Percentiles rank a stretch among this genome's conserved stretches.
Evolutionary conservation across 345 rosid species (phyloP).

Genomic region (Rhizophora apiculata): DNA sequence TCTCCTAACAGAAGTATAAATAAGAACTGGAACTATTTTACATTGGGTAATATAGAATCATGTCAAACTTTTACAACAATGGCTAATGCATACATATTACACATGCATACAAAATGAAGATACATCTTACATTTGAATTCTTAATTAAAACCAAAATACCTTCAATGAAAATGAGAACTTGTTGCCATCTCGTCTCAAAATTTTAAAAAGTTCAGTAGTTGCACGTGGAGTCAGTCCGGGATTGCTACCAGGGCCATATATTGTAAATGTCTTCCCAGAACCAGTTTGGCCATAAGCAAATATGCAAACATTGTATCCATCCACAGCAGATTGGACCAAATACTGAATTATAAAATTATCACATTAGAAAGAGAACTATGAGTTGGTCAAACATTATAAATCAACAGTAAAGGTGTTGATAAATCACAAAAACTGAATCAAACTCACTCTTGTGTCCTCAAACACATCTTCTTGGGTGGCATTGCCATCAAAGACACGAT

Average conservation of each 20-base stretch:
- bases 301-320: conserved; percentile 93
- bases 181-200: conserved; percentile 67
- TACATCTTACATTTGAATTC: background rate
- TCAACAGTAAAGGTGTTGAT: background rate
- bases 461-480: conserved; percentile 80
- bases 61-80: too few species aligned
- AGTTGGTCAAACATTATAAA: background rate
- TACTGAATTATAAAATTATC: conserved; percentile 40
- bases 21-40: too few species aligned
- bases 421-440: conserved; percentile 6
- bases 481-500: conserved; percentile 79
- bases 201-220: conserved; percentile 77
- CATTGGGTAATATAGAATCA: too few species aligned
- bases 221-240: conserved; percentile 94
- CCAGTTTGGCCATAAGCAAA: conserved; percentile 99
- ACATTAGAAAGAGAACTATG: conserved; percentile 9
- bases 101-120: background rate
- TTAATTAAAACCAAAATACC: conserved; percentile 36
- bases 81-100: too few species aligned
- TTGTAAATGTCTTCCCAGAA: conserved; percentile 95
- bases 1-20: too few species aligned
- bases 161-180: conserved; percentile 79
- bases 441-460: conserved; percentile 79
- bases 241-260: conserved; percentile 70
- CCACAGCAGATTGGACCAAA: conserved; percentile 92